A percentile compares a stretch with the other conserved stretches of the same genome.
These are phyloP conservation scores for Berberis vulgaris DNA, from an alignment of 164 flowering plant species.

Conservation along the genomic window DNA sequence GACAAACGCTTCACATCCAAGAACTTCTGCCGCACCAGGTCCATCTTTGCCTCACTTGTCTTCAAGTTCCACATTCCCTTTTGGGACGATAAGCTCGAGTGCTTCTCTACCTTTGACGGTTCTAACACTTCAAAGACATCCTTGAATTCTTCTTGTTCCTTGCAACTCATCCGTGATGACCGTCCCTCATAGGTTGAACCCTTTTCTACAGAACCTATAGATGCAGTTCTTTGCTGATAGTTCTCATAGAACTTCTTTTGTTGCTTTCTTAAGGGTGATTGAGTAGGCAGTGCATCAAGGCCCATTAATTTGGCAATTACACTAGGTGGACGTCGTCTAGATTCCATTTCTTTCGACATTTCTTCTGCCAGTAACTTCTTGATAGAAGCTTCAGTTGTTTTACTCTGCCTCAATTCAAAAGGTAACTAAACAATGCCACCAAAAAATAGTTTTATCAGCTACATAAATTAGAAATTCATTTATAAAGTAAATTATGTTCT, in stretches of 20 bases:
- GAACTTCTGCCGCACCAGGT: conserved; percentile 45
- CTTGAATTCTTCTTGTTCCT: conserved; percentile 60
- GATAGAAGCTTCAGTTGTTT: conserved; percentile 33
- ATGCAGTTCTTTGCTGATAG: conserved; percentile 13
- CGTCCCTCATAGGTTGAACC: conserved; percentile 16
- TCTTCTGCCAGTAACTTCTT: conserved; percentile 66
- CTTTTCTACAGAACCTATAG: conserved; percentile 19
- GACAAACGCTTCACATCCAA: conserved; percentile 54
- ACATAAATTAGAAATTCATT: too few relatives aligned
- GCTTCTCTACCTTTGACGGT: conserved; percentile 20
- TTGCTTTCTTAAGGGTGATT: conserved; percentile 34
- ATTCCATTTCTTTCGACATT: conserved; percentile 51
- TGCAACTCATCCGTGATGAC: conserved; percentile 32
- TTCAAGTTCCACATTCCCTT: conserved; percentile 17
- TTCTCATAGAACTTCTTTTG: conserved; percentile 25
- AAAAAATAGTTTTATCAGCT: too few relatives aligned
- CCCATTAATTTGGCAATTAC: conserved; percentile 90
- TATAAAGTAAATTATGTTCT: too few relatives aligned
- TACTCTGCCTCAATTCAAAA: conserved; percentile 23
- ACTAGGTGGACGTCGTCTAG: conserved; percentile 54
- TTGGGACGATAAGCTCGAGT: conserved; percentile 3
- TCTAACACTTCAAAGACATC: conserved; percentile 80
- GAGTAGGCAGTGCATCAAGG: conserved; percentile 65
- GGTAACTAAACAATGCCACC: conserved; percentile 17
- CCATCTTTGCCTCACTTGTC: conserved; percentile 36